phyloP scores from a whole-genome alignment of 2,329 filamentous ascomycete species.

The Penicillium sp. region DNA sequence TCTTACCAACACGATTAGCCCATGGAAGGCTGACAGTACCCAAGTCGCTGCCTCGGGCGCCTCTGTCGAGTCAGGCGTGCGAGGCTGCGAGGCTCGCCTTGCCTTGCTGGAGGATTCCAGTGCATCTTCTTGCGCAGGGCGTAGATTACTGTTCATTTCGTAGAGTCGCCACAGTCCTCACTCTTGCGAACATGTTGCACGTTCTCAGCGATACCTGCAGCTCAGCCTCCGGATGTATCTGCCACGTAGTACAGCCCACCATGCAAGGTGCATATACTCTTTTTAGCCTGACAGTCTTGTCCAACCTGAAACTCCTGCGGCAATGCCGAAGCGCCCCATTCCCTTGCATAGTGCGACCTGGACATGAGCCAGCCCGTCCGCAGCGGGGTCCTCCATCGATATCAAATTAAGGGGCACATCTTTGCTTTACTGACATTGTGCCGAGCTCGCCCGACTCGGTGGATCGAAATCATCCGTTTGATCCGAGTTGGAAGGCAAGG shows the following conservation, averaged over 20 bases:
- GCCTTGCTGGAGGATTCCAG: conserved; percentile 1
- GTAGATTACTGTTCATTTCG: not conserved
- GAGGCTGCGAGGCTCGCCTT: not conserved
- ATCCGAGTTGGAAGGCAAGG: not conserved
- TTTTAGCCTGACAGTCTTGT: not conserved
- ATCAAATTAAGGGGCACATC: not conserved
- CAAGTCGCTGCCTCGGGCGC: not conserved
- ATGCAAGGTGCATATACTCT: not conserved
- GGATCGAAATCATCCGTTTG: not conserved
- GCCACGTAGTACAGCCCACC: not conserved
- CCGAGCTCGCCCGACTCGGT: not conserved
- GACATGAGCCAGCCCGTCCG: not conserved
- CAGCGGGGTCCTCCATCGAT: not conserved
- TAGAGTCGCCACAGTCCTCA: not conserved
- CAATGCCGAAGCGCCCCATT: too few relatives aligned
- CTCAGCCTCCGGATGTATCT: not conserved
- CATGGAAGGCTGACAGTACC: not conserved
- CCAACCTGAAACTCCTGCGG: not conserved
- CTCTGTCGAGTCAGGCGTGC: not conserved
- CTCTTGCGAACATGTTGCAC: not conserved
- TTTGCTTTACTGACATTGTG: not conserved
- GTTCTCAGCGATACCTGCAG: not conserved
- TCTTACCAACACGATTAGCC: not conserved
- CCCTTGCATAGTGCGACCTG: not conserved
- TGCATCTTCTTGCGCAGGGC: not conserved